Percentiles rank a stretch among this genome's conserved stretches.
These are phyloP conservation scores for Coprinopsis strossmayeri DNA, from an alignment of 768 basidiomycete species.

Conservation along the genomic window DNA sequence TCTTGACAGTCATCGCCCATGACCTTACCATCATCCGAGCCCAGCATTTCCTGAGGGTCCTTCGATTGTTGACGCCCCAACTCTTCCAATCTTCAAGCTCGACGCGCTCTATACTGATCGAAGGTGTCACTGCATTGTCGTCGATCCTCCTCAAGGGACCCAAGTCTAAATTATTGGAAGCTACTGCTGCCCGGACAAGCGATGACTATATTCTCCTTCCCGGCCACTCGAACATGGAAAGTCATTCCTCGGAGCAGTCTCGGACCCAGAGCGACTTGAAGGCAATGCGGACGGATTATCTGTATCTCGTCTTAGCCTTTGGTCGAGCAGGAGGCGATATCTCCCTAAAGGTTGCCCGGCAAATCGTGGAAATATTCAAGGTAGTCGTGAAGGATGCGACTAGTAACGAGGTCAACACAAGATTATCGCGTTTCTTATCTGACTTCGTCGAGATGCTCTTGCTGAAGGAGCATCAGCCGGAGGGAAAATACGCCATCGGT, in stretches of 20 bases:
- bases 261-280: slow-evolving; percentile 45
- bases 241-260: slow-evolving; percentile 7
- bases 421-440: slow-evolving; percentile 45
- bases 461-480: slow-evolving; percentile 36
- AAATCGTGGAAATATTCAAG: slow-evolving; percentile 50
- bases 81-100: slow-evolving; percentile 51
- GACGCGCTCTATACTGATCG: slow-evolving; percentile 49
- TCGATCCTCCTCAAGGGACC: slow-evolving; percentile 42
- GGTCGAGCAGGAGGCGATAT: slow-evolving; percentile 45
- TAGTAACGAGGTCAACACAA: slow-evolving; percentile 21
- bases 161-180: slow-evolving; percentile 39
- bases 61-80: slow-evolving; percentile 49
- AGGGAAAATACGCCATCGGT: slow-evolving; percentile 40
- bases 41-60: slow-evolving; percentile 59
- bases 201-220: background rate
- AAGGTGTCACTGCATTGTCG: slow-evolving; percentile 66
- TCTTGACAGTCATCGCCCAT: slow-evolving; percentile 76
- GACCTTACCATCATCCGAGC: slow-evolving; percentile 61
- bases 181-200: slow-evolving; percentile 16
- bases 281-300: slow-evolving; percentile 60
- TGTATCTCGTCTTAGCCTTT: slow-evolving; percentile 46
- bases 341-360: slow-evolving; percentile 30
- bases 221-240: slow-evolving; percentile 10
- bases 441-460: slow-evolving; percentile 46
- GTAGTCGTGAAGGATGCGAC: slow-evolving; percentile 45